Percentiles rank a stretch among this genome's conserved stretches.
Evolutionary conservation across 768 basidiomycete genomes (phyloP).

Genomic region (Erythrobasidium yunnanense): DNA sequence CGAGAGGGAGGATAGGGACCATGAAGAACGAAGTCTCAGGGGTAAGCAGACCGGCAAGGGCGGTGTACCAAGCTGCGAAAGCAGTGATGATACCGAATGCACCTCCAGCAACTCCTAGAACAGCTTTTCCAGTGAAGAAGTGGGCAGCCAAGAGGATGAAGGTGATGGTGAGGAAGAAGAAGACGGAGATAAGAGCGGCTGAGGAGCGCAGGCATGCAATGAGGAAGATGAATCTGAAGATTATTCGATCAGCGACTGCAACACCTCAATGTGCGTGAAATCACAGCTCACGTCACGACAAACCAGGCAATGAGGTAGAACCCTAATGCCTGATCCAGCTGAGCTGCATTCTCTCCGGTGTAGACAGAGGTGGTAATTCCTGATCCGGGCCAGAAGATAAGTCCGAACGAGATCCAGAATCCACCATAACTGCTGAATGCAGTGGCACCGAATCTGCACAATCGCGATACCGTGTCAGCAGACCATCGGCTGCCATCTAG

Average conservation of each 20-base stretch:
- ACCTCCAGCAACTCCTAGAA: constrained; percentile 41
- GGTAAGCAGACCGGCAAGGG: constrained; percentile 42
- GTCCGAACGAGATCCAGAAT: constrained; percentile 77
- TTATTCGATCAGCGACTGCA: too few species aligned
- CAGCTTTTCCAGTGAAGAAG: constrained; percentile 36
- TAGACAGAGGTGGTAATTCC: constrained; percentile 47
- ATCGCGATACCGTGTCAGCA: background rate
- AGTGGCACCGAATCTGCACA: constrained; percentile 39
- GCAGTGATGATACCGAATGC: constrained; percentile 41
- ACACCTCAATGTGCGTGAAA: constrained; percentile 36
- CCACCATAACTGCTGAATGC: constrained; percentile 74
- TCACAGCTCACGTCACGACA: constrained; percentile 38
- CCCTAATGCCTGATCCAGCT: constrained; percentile 55
- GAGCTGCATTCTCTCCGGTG: constrained; percentile 31
- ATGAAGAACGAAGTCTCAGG: constrained; percentile 27
- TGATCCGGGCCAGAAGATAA: constrained; percentile 59
- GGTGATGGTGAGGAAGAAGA: constrained; percentile 44
- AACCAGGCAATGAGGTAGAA: constrained; percentile 63
- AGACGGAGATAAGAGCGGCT: constrained; percentile 41
- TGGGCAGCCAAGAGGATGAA: constrained; percentile 31
- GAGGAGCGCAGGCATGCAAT: constrained; percentile 42
- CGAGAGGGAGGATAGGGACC: constrained; percentile 9
- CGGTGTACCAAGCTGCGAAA: constrained; percentile 37
- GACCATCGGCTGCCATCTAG: background rate
- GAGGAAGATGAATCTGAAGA: constrained; percentile 40